Evolutionary conservation across 225 moss, liverwort and hornwort genomes (phyloP).

Genomic region (Takakia lepidozioides): DNA sequence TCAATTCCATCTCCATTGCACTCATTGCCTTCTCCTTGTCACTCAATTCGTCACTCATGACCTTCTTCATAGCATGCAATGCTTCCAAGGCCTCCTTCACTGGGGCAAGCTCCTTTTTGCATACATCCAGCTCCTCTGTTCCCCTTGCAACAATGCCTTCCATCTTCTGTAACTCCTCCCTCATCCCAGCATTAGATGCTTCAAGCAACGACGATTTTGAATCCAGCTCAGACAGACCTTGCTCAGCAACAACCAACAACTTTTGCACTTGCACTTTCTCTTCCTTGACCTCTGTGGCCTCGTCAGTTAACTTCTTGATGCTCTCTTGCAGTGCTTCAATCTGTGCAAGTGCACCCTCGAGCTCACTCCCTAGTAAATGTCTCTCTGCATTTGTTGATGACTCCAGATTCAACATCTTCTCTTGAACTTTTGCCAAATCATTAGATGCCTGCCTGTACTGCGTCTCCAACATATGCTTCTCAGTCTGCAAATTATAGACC

Average conservation of each 20-base stretch:
- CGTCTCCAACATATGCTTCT: background rate
- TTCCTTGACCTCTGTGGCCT: background rate
- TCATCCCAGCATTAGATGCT: conserved; percentile 1
- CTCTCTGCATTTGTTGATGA: background rate
- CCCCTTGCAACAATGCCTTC: no score
- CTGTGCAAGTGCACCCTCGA: conserved; percentile 2
- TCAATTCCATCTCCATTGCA: no score
- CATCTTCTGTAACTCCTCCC: no score
- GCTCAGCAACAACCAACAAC: background rate
- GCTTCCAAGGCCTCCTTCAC: no score
- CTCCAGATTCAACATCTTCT: background rate
- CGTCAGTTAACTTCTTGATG: background rate
- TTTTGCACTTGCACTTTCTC: background rate
- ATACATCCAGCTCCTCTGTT: no score
- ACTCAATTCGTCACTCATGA: no score
- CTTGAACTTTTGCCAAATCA: background rate
- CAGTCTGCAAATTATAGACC: background rate
- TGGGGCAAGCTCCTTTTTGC: no score
- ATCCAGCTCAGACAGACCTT: background rate
- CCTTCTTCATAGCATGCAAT: no score
- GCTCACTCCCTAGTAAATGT: background rate
- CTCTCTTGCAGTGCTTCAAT: background rate
- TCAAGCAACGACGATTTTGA: background rate
- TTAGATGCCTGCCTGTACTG: background rate
- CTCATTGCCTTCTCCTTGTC: no score